Percentiles rank a stretch among this genome's conserved stretches.
These are phyloP conservation scores for Yamadazyma songkhlaensis DNA, from an alignment of 1,139 yeast species.

Conservation along the genomic window DNA sequence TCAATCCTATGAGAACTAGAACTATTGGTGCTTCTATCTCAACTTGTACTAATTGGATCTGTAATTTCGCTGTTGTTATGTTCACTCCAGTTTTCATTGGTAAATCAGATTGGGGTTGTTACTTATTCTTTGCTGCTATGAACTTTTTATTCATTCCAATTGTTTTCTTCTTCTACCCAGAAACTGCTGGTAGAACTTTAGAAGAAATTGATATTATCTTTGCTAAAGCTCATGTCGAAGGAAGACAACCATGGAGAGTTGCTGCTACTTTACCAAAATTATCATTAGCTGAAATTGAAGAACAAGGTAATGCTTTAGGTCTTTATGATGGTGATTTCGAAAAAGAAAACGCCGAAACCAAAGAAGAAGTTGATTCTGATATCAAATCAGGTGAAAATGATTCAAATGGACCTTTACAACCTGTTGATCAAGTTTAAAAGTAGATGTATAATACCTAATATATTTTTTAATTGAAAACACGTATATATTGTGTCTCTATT, in stretches of 20 bases:
- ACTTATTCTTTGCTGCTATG: slow-evolving; percentile 38
- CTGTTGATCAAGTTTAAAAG: slow-evolving; percentile 5
- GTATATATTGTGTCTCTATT: not conserved
- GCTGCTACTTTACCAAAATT: slow-evolving; percentile 49
- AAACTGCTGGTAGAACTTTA: slow-evolving; percentile 44
- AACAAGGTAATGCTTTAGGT: slow-evolving; percentile 46
- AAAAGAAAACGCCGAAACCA: slow-evolving; percentile 31
- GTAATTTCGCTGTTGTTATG: slow-evolving; percentile 44
- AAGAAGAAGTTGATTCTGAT: slow-evolving; percentile 26
- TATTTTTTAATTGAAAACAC: not conserved
- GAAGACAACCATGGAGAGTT: slow-evolving; percentile 45
- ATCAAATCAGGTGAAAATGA: slow-evolving; percentile 13
- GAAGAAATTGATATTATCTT: slow-evolving; percentile 43
- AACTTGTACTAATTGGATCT: slow-evolving; percentile 44
- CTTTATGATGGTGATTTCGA: slow-evolving; percentile 41
- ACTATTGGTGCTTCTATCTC: slow-evolving; percentile 51
- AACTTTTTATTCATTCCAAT: slow-evolving; percentile 35
- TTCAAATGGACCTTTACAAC: slow-evolving; percentile 10
- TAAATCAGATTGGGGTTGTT: slow-evolving; percentile 37
- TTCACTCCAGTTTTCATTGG: slow-evolving; percentile 41
- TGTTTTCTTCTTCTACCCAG: slow-evolving; percentile 45
- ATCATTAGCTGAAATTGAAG: slow-evolving; percentile 41
- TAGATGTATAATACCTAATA: slow-evolving; percentile 2
- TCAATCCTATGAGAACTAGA: slow-evolving; percentile 55
- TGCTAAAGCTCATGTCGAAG: slow-evolving; percentile 46